phyloP scores from a whole-genome alignment of 441 rosid species.

The Bruguiera hainesii region DNA sequence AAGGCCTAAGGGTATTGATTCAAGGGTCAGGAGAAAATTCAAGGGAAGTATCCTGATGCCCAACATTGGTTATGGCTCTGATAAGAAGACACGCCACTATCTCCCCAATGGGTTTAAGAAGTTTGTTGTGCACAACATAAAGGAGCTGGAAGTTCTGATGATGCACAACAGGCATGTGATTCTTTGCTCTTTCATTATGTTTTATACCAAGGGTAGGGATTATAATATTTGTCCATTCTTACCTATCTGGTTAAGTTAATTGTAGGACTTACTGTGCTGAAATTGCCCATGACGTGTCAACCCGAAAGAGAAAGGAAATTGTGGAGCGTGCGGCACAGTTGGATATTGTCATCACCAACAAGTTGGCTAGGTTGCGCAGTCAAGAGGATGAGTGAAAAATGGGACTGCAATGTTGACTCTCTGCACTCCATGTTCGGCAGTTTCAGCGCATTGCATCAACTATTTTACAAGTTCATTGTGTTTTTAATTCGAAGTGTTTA shows the following conservation, averaged over 20 bases:
- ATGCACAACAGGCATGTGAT: constrained; percentile 63
- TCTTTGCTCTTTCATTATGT: background rate
- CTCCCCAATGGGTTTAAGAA: constrained; percentile 79
- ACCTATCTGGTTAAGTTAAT: background rate
- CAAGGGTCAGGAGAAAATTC: constrained; percentile 77
- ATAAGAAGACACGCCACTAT: constrained; percentile 69
- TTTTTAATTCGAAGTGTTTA: background rate
- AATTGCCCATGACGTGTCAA: constrained; percentile 59
- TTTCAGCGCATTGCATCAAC: constrained; percentile 4
- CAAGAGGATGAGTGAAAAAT: constrained; percentile 59
- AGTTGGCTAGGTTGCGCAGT: constrained; percentile 67
- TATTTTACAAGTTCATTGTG: constrained; percentile 8
- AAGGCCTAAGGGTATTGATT: constrained; percentile 81
- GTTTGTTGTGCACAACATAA: constrained; percentile 57
- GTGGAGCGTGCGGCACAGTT: constrained; percentile 66
- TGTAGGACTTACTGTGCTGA: constrained; percentile 69
- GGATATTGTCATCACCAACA: constrained; percentile 70
- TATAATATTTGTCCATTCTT: background rate
- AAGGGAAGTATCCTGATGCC: constrained; percentile 73
- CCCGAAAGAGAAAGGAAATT: constrained; percentile 64
- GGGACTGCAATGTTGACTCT: constrained; percentile 8
- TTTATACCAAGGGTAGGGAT: background rate
- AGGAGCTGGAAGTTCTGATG: constrained; percentile 61
- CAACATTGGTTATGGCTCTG: constrained; percentile 66
- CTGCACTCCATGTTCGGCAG: constrained; percentile 10